phyloP scores from a whole-genome alignment of 768 basidiomycete genomes.

The Mycena vitilis region DNA sequence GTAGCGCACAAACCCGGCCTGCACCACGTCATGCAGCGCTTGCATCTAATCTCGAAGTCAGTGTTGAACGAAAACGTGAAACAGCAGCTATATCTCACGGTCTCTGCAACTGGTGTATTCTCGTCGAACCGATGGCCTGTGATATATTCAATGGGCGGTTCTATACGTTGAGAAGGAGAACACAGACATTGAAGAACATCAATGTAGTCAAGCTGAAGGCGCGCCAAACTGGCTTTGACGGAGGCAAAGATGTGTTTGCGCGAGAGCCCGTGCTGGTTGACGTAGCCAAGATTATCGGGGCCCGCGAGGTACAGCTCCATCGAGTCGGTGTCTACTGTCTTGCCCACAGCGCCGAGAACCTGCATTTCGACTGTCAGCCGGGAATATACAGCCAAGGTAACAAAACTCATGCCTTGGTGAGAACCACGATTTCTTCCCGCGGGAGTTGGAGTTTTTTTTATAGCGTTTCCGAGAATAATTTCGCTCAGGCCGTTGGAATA shows the following conservation, averaged over 20 bases:
- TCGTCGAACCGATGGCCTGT: constrained; percentile 65
- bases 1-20: constrained; percentile 70
- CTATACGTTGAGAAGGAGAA: neutral
- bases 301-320: constrained; percentile 23
- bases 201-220: constrained; percentile 80
- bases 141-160: neutral
- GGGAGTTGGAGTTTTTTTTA: constrained; percentile 74
- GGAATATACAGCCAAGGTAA: constrained; percentile 23
- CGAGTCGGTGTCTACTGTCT: constrained; percentile 30
- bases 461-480: constrained; percentile 73
- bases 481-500: constrained; percentile 78
- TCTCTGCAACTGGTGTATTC: constrained; percentile 68
- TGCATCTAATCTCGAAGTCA: constrained; percentile 57
- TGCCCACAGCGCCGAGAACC: constrained; percentile 51
- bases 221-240: constrained; percentile 68
- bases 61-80: neutral
- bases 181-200: constrained; percentile 75
- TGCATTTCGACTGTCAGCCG: constrained; percentile 31
- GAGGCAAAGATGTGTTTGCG: constrained; percentile 79
- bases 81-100: constrained; percentile 42
- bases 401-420: constrained; percentile 66
- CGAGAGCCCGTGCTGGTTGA: constrained; percentile 62
- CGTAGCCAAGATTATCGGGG: constrained; percentile 58
- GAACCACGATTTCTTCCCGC: constrained; percentile 79
- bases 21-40: constrained; percentile 72